A percentile compares a stretch with the other conserved stretches of the same genome.
phyloP scores from a whole-genome alignment of 768 basidiomycete genomes.

The Boletus rubescentipes region DNA sequence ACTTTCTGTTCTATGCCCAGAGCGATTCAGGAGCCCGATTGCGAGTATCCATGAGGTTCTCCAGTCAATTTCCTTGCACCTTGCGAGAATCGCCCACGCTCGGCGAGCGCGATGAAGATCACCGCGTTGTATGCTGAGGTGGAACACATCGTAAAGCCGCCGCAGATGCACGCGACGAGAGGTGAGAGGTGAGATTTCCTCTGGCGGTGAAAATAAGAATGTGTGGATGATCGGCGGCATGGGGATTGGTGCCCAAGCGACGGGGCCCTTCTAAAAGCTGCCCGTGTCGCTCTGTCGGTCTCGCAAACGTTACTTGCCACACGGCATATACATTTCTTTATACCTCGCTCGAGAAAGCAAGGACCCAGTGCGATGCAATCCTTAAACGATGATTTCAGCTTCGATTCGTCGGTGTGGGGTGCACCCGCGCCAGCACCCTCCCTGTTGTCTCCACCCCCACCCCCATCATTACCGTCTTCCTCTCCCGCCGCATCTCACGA shows the following conservation, averaged over 20 bases:
- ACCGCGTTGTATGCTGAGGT: constrained; percentile 65
- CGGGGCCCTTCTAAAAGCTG: background rate
- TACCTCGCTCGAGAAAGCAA: background rate
- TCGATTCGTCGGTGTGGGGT: constrained; percentile 76
- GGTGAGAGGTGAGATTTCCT: constrained; percentile 47
- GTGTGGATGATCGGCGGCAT: constrained; percentile 34
- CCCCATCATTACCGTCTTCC: constrained; percentile 20
- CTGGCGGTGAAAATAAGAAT: constrained; percentile 65
- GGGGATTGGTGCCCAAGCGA: background rate
- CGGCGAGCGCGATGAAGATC: constrained; percentile 63
- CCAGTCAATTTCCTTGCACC: constrained; percentile 81
- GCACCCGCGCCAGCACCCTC: constrained; percentile 38
- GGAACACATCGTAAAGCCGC: constrained; percentile 71
- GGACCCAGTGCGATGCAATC: constrained; percentile 15
- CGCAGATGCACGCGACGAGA: constrained; percentile 71
- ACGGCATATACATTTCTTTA: constrained; percentile 12
- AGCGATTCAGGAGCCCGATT: constrained; percentile 50
- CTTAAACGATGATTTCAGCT: constrained; percentile 74
- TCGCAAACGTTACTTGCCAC: constrained; percentile 3
- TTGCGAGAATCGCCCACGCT: constrained; percentile 72
- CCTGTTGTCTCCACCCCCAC: constrained; percentile 28
- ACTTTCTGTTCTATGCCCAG: constrained; percentile 28
- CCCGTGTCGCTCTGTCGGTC: background rate
- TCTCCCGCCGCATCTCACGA: constrained; percentile 31
- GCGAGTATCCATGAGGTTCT: constrained; percentile 67